Evolutionary conservation across 2,329 filamentous ascomycete genomes (phyloP).

Genomic region (Penicillium sp.): DNA sequence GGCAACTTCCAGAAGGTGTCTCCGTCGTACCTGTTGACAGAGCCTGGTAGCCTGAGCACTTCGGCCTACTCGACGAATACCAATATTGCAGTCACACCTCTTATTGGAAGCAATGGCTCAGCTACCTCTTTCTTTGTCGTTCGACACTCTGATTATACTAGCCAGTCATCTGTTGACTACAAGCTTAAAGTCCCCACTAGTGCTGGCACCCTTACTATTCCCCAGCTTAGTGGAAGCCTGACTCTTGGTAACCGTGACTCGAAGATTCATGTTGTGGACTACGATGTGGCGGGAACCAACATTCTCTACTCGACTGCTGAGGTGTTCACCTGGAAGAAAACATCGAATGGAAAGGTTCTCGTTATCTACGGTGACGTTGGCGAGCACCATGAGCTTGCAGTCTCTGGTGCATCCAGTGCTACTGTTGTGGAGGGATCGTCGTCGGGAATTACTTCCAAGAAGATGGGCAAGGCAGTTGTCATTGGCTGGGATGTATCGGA

Average conservation of each 20-base stretch:
- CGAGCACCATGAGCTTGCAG: slow-evolving; percentile 45
- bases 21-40: slow-evolving; percentile 65
- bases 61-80: slow-evolving; percentile 53
- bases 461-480: slow-evolving; percentile 28
- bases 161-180: slow-evolving; percentile 58
- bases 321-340: slow-evolving; percentile 57
- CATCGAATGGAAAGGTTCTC: slow-evolving; percentile 54
- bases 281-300: slow-evolving; percentile 40
- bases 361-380: slow-evolving; percentile 41
- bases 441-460: slow-evolving; percentile 30
- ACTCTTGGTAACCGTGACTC: slow-evolving; percentile 45
- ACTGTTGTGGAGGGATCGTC: slow-evolving; percentile 36
- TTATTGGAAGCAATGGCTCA: slow-evolving; percentile 54
- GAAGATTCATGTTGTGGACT: slow-evolving; percentile 46
- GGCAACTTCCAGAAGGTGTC: slow-evolving; percentile 74
- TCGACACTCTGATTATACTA: slow-evolving; percentile 66
- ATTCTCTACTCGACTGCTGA: slow-evolving; percentile 47
- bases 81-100: slow-evolving; percentile 60
- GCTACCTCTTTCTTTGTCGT: slow-evolving; percentile 59
- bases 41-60: slow-evolving; percentile 47
- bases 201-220: slow-evolving; percentile 39
- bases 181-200: slow-evolving; percentile 57
- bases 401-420: slow-evolving; percentile 28
- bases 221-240: slow-evolving; percentile 41
- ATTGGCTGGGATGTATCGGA: slow-evolving; percentile 57